Base-by-base conservation (phyloP, 1,139 yeast species). In the Suhomyces chickasaworum region DNA sequence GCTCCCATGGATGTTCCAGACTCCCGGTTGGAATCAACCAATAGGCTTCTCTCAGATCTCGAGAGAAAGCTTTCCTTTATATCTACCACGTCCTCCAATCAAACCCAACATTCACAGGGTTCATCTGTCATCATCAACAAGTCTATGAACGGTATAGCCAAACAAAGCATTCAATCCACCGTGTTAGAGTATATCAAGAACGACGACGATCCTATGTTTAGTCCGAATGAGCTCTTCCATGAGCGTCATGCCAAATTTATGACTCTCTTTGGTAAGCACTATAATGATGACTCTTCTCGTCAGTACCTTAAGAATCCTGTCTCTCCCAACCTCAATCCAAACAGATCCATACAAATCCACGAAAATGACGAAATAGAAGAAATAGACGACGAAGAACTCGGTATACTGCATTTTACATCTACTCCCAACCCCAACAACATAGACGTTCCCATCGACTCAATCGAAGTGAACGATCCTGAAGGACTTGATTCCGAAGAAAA, bases 141-240 rank as follows among this genome's bases (percentile, higher is more conserved):
- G 42, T 56, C 57, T 43, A 52, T 60, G 43, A 47, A 52, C 21
- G 73, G 72, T 2, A 53, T 62, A 13, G 72, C 66, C n/a, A 67
- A 65, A 44, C 64, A 61, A 42, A 65, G 52, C 46, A 59, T 68
- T 40, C 65, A 63, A 42, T 62, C 67, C 47, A 58, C 60, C 25
- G 75, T 71, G 27, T 55, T 69, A 16, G 61, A 57, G 48, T 65
- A 66, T 45, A 65, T 69, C 43, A 61, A 60, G 35, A 57, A 54
- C 35, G 59, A 59, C 39, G 57, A 59, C 40, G 51, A 54, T 17
- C 53, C 55, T 39, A 58, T 56, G 34, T 68, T 70, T 44, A 61
- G 69, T 48, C 63, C 77, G 23, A 65, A 70, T 52, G 72, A 66
- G 32, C 56, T 74, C 40, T 74, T 59, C 49, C 61, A 66, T 12